A percentile compares a stretch with the other conserved stretches of the same genome.
Evolutionary conservation across 345 rosid species (phyloP).

Genomic region (Passiflora organensis): DNA sequence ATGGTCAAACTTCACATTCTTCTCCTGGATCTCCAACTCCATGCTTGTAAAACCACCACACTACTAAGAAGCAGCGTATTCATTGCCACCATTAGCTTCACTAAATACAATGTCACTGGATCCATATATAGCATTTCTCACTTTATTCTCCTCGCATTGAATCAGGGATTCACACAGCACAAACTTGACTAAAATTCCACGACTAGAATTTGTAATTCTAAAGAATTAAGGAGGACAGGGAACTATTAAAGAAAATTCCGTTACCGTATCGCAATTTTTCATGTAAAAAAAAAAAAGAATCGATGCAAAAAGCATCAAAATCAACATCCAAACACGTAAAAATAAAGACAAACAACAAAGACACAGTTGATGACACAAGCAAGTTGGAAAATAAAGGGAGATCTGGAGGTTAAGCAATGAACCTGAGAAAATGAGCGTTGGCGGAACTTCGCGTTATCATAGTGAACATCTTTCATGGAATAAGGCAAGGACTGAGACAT

Average conservation of each 20-base stretch:
- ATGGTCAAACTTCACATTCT: background rate
- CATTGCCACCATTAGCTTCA: background rate
- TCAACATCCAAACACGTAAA: too few relatives aligned
- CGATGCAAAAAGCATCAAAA: too few relatives aligned
- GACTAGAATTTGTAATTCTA: too few relatives aligned
- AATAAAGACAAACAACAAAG: too few relatives aligned
- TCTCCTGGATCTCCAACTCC: background rate
- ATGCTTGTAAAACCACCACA: background rate
- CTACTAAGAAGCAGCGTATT: background rate
- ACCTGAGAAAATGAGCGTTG: constrained; percentile 76
- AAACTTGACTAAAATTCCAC: too few relatives aligned
- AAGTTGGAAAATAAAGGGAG: background rate
- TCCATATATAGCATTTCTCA: too few relatives aligned
- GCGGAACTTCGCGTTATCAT: constrained; percentile 95
- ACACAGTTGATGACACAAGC: background rate
- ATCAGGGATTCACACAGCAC: too few relatives aligned
- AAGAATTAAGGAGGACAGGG: too few relatives aligned
- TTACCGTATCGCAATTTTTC: too few relatives aligned
- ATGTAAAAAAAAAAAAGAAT: too few relatives aligned
- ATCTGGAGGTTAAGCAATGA: background rate
- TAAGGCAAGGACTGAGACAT: constrained; percentile 78
- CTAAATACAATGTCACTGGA: background rate
- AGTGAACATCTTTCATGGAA: constrained; percentile 75
- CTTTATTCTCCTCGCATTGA: too few relatives aligned
- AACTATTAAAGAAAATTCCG: too few relatives aligned